Base-by-base conservation (phyloP, 2,329 filamentous ascomycete genomes). In the Fusarium sp. region DNA sequence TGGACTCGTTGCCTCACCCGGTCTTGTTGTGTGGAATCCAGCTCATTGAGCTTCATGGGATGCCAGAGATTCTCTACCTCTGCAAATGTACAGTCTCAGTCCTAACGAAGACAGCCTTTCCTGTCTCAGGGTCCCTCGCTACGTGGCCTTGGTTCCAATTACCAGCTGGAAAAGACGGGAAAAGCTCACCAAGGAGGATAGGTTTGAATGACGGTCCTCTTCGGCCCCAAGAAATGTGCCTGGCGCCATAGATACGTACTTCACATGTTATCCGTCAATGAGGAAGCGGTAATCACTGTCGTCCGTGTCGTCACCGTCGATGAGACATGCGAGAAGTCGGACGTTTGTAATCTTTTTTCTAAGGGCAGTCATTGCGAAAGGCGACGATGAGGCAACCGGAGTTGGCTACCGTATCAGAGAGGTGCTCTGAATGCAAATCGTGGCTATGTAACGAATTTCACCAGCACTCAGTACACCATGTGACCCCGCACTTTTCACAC, bases 261-360 rank as follows among this genome's bases (percentile, higher is more conserved):
- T 75, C 0, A 72, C 67, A 40, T 71, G 60, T 51, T 67, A 49
- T 13, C 52, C 59, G 19, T 74, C 67, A 50, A 75, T 52, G 4
- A 76, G 60, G 54, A 76, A 75, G 48, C 72, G 73, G 46, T 76
- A 75, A 41, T 75, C 69, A 60, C 75, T 73, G 20, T 73, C 60
- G 30, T 63, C 15, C 1, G 23, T 58, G 51, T 72, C 72, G 2
- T 72, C 71, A 0, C 54, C 48, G 39, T 77, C 72, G 20, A 75
- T 33, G 15, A 74, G 67, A 51, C 66, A 73, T 47, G 72, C 71
- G 37, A 75, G 70, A 55, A 76, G 67, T 32, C 57, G 54, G 30
- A 76, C 54, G 40, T 73, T 76, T 14, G 17, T 7, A 6, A 41
- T 51, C 23, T 7, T 41, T 52, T 11, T 10, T 52, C 35, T 3